Evolutionary conservation across 768 basidiomycete genomes (phyloP), one percentile per base, ranked within the genome.

Genomic region (Calocybe cyanea): DNA sequence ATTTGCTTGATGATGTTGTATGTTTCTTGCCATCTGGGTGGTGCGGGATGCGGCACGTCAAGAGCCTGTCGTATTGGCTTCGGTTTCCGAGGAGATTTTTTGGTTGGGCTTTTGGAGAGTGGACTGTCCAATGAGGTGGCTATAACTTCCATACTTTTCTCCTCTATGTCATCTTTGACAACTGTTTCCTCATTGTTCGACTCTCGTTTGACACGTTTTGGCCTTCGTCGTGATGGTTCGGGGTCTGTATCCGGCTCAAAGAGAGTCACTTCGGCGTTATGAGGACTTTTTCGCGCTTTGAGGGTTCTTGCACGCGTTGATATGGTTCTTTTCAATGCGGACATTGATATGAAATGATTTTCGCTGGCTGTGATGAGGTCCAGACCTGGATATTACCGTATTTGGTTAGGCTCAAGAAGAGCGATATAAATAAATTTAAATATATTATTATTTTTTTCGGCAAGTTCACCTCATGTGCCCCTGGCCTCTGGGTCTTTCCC

Each of bases 1-100:
- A 93, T 93, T 41, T 73, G 71, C 56, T 83, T 82, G 37, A 93
- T 92, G 1, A 74, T 65, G 21, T 76, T 75, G 56, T 91, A 94
- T 3, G 72, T 73, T 49, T 88, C 80, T 33, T 66, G 64, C 90
- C 91, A 93, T 31, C 64, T 60, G 23, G 63, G 59, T 7, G 90
- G 91, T 1, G 79, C 69, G 0, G 85, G 80, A 54, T 91, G 87
- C 0, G 89, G 82, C 0, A 63, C 68, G 2, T 63, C 73, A 17
- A 90, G 64, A 1, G 70, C 59, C 46, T 75, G 74, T 43, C 69
- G 73, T n/a, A 85, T 73, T 1, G 68, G 58, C 56, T 82, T 87
- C 2, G 59, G 56, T 59, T 84, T 87, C 52, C 70, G 70, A 2
- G 78, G 73, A 19, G 54, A 38, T n/a, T 58, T 63, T 35, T 52